A percentile compares a stretch with the other conserved stretches of the same genome.
Evolutionary conservation across 352 stramenopile species (phyloP).

Genomic region (Phytophthora megakarya): DNA sequence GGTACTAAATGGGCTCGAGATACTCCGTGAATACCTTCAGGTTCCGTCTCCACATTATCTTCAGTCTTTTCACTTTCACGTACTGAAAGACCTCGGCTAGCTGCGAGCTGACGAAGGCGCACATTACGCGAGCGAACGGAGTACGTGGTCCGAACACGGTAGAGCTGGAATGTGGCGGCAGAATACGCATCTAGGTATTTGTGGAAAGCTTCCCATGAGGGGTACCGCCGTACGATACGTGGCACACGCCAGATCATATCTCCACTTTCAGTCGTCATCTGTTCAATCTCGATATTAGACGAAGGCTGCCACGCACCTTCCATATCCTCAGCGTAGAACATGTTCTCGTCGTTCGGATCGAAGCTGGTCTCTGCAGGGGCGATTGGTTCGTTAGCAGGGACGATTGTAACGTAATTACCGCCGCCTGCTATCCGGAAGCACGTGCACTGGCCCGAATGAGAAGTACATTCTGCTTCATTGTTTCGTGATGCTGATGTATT

Average conservation of each 20-base stretch:
- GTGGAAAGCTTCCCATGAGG: conserved; percentile 63
- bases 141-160: conserved; percentile 77
- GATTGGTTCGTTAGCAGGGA: conserved; percentile 27
- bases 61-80: conserved; percentile 20
- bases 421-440: conserved; percentile 40
- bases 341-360: conserved; percentile 23
- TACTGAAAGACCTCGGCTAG: conserved; percentile 40
- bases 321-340: conserved; percentile 37
- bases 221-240: conserved; percentile 50
- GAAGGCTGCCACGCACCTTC: conserved; percentile 39
- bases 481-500: neutral
- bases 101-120: conserved; percentile 56
- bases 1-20: conserved; percentile 59
- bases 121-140: conserved; percentile 67
- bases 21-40: conserved; percentile 22
- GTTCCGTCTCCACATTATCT: conserved; percentile 10
- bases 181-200: conserved; percentile 68
- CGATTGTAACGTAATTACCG: conserved; percentile 36
- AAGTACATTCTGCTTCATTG: neutral
- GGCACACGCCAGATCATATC: conserved; percentile 53
- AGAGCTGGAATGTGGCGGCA: conserved; percentile 64
- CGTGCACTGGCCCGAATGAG: conserved; percentile 27
- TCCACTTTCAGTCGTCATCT: conserved; percentile 34
- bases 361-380: conserved; percentile 15
- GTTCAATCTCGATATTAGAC: conserved; percentile 28